Evolutionary conservation across 2,329 filamentous ascomycete genomes (phyloP), one percentile per base, ranked within the genome.

Genomic region (Ascosphaera pollenicola): DNA sequence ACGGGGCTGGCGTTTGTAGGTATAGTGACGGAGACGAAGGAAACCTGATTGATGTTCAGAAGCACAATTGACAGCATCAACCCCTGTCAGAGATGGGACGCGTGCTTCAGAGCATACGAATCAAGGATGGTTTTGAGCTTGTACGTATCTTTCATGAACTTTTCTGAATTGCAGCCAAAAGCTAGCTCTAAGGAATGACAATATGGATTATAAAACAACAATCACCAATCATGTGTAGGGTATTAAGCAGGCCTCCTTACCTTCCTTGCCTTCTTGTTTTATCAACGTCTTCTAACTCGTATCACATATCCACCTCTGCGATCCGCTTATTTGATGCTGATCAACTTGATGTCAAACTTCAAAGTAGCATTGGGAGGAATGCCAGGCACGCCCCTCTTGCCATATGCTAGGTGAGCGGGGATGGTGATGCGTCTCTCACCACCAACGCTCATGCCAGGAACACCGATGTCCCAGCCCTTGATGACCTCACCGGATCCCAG

Each of bases 391-490:
- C 69, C 66, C 64, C 81, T 78, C 63, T 73, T 84, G 61, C 91
- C 89, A 60, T 98, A 98, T 51, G 79, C 91, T 42, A 87, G 73
- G 51, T 78, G 65, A 37, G 89, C 68, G 37, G 91, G 91, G 52
- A 98, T 84, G 45, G 75, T 85, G 52, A 98, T 69, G 49, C 89
- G 78, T 53, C 89, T 82, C 70, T 98, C 91, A 52, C 83, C 84
- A 53, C 89, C 89, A 49, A 85, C 77, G 49, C 76, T 68, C 83
- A 98, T 94, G 61, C 91, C 91, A 49, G 71, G 69, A 49, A 98
- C 67, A 62, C 89, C 89, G 47, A 95, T 73, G 58, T 98, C 91
- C 91, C 89, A 95, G 49, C 89, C 89, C 71, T 92, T 89, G 68
- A 98, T 98, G 53, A 98, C 91, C 61, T 95, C 82, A 44, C 85